Base-by-base conservation (phyloP, 2,329 filamentous ascomycete genomes). In the Colletotrichum agaves region DNA sequence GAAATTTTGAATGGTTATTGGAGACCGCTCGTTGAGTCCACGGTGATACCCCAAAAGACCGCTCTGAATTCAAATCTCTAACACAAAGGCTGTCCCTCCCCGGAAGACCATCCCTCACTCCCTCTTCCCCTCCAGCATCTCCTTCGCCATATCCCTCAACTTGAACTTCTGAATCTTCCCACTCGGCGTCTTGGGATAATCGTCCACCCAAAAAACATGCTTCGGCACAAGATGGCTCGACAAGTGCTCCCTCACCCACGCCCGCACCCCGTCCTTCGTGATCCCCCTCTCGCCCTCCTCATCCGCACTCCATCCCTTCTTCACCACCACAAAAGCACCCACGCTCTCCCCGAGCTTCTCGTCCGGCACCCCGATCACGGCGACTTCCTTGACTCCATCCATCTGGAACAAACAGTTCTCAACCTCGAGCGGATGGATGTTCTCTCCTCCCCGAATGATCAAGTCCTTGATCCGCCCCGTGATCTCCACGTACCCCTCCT, bases 151-250 rank as follows among this genome's bases (percentile, higher is more conserved):
- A 15, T 94, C 91, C 74, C 88, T 87, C 74, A 98, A 78, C 81
- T 91, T 95, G 77, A 92, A 98, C 82, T 98, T 98, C 81, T 97
- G 93, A 63, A 98, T 94, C 87, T 99, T 99, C 23, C 95, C 95
- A 77, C 93, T 97, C 5, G 94, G 92, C 39, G 96, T 99, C 86
- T 97, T 98, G 19, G 95, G 95, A 76, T 93, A 97, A n/a, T 89
- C 87, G 1, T 90, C 85, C 0, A 92, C 84, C 87, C 92, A 97
- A 76, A 97, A 97, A n/a, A 98, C 87, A 76, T 95, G 88, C 79
- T 92, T 96, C 0, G 95, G 95, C 59, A 93, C 93, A 75, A 98
- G 88, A 78, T 95, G 92, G 71, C 88, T 88, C 33, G 86, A 87
- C 69, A 98, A 78, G 56, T 85, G 87, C 63, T 84, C 81, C 53